These are phyloP conservation scores for Agaricus blazei DNA, from an alignment of 768 basidiomycete genomes.

Conservation along the genomic window DNA sequence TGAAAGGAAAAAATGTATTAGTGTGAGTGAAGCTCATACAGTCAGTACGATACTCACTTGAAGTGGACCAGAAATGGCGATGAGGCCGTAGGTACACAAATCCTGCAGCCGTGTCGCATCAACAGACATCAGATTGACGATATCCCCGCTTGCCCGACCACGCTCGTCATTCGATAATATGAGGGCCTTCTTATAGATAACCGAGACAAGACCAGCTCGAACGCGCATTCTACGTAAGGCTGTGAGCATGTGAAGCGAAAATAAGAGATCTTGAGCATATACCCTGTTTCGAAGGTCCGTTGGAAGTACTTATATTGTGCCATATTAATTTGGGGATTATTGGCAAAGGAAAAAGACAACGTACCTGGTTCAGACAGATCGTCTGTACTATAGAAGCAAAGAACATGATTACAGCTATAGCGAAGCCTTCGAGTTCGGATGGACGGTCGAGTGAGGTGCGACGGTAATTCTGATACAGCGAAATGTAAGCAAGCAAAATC, in stretches of 20 bases:
- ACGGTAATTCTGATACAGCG: constrained; percentile 58
- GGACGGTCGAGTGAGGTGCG: constrained; percentile 26
- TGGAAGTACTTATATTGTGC: constrained; percentile 70
- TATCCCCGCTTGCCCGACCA: constrained; percentile 79
- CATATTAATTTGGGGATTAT: background rate
- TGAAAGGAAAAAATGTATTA: background rate
- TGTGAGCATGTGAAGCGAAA: background rate
- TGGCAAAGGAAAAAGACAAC: background rate
- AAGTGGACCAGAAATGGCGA: constrained; percentile 80
- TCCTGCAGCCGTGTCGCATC: constrained; percentile 79
- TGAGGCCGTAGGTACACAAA: constrained; percentile 77
- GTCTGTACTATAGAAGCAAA: constrained; percentile 74
- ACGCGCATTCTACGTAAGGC: constrained; percentile 69
- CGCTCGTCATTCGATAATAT: constrained; percentile 84
- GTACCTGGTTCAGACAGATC: constrained; percentile 71
- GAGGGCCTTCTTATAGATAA: constrained; percentile 83
- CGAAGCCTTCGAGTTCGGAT: constrained; percentile 60
- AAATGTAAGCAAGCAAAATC: constrained; percentile 75
- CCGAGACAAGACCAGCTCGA: constrained; percentile 80
- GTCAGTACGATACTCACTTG: constrained; percentile 43
- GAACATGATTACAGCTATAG: constrained; percentile 79
- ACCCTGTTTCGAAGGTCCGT: constrained; percentile 70
- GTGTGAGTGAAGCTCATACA: background rate
- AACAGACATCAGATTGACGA: constrained; percentile 92
- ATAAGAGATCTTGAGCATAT: background rate